Evolutionary conservation across 495 filamentous ascomycete species (phyloP).

Genomic region (Penicillium flavigenum): DNA sequence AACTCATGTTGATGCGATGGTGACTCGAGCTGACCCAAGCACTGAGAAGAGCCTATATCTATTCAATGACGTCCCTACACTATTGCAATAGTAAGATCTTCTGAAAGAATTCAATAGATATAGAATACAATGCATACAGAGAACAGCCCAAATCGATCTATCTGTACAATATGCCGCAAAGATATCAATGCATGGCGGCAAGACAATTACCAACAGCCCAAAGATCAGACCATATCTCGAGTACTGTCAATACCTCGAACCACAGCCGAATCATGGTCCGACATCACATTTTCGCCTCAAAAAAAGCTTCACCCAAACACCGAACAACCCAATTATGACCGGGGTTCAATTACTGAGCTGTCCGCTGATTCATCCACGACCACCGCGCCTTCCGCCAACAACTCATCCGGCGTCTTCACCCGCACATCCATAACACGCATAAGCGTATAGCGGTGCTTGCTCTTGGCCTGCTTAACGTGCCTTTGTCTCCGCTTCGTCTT

Average conservation of each 20-base stretch:
- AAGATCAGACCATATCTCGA: neutral
- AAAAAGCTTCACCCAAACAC: conserved; percentile 6
- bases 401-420: conserved; percentile 61
- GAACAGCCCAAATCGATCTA: conserved; percentile 37
- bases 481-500: conserved; percentile 92
- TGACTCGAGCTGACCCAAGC: neutral
- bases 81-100: neutral
- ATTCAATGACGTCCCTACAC: neutral
- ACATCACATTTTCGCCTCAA: conserved; percentile 7
- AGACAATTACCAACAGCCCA: conserved; percentile 2
- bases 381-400: conserved; percentile 45
- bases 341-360: conserved; percentile 26
- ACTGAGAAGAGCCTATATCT: neutral
- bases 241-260: conserved; percentile 1
- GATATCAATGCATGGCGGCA: conserved; percentile 22
- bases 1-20: neutral
- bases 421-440: conserved; percentile 78
- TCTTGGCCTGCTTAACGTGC: conserved; percentile 67
- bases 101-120: conserved; percentile 22
- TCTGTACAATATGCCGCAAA: conserved; percentile 41
- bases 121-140: conserved; percentile 41
- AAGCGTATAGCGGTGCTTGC: conserved; percentile 87
- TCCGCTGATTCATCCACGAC: conserved; percentile 36
- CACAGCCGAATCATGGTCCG: conserved; percentile 1
- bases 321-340: conserved; percentile 23